Evolutionary conservation across 192 early-diverging fungal genomes (phyloP).

Genomic region (Tieghemiomyces parasiticus): DNA sequence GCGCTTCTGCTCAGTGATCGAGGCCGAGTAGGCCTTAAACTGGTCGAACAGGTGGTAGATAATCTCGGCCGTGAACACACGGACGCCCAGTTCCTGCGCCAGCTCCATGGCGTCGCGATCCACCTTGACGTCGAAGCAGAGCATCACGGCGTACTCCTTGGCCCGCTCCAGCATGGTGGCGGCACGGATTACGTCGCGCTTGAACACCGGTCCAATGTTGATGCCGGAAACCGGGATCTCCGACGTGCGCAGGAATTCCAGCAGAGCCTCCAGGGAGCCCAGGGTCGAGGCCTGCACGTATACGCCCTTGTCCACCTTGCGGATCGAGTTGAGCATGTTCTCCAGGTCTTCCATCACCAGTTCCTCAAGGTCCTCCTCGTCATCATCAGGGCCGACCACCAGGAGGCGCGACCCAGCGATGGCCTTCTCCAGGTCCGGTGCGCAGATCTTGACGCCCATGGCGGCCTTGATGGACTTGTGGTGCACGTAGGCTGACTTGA

Average conservation of each 20-base stretch:
- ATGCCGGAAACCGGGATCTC: slow-evolving; percentile 96
- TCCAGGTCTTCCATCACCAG: slow-evolving; percentile 89
- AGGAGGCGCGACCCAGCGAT: slow-evolving; percentile 93
- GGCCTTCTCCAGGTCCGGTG: slow-evolving; percentile 86
- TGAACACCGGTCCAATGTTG: slow-evolving; percentile 96
- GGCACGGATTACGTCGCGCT: slow-evolving; percentile 87
- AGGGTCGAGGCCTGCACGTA: slow-evolving; percentile 97
- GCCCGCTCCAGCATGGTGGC: slow-evolving; percentile 86
- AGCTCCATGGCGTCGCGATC: slow-evolving; percentile 79
- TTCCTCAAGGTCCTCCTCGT: slow-evolving; percentile 87
- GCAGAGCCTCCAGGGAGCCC: slow-evolving; percentile 92
- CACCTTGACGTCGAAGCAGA: slow-evolving; percentile 85
- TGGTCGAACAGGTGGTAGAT: slow-evolving; percentile 98
- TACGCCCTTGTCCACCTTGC: slow-evolving; percentile 80
- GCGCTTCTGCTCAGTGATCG: slow-evolving; percentile 70
- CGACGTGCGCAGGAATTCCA: slow-evolving; percentile 73
- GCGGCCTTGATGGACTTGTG: slow-evolving; percentile 95
- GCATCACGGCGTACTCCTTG: slow-evolving; percentile 66
- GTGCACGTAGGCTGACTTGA: slow-evolving; percentile 93
- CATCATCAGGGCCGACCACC: slow-evolving; percentile 88
- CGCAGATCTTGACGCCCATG: slow-evolving; percentile 89
- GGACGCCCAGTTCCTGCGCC: slow-evolving; percentile 83
- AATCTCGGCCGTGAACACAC: slow-evolving; percentile 91
- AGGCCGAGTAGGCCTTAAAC: slow-evolving; percentile 67
- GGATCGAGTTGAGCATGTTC: slow-evolving; percentile 55